A percentile compares a stretch with the other conserved stretches of the same genome.
phyloP scores from a whole-genome alignment of 495 filamentous ascomycete genomes.

The Xylaria curta region DNA sequence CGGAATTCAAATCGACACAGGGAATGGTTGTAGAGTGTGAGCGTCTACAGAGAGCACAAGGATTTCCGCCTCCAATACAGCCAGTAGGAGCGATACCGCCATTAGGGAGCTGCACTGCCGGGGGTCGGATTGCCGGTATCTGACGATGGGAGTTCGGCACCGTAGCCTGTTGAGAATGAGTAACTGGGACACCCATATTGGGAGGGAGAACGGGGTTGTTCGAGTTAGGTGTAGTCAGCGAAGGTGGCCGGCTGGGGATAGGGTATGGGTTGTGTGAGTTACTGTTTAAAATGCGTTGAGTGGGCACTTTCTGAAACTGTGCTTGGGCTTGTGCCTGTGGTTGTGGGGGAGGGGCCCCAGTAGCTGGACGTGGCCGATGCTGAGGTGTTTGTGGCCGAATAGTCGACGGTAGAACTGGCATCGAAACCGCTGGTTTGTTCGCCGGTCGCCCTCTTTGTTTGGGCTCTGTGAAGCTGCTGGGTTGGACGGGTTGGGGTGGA shows the following conservation, averaged over 20 bases:
- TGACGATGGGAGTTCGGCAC: neutral
- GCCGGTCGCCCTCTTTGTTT: neutral
- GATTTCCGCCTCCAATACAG: constrained; percentile 22
- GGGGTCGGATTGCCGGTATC: neutral
- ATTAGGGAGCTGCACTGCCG: constrained; percentile 21
- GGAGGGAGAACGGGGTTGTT: neutral
- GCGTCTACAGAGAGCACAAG: constrained; percentile 43
- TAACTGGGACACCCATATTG: neutral
- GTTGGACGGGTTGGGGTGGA: neutral
- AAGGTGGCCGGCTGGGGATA: constrained; percentile 5
- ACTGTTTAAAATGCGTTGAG: constrained; percentile 4
- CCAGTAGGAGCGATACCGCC: constrained; percentile 15
- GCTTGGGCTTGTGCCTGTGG: neutral
- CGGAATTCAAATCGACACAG: constrained; percentile 44
- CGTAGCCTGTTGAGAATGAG: neutral
- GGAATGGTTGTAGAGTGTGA: constrained; percentile 34
- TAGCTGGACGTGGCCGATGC: neutral
- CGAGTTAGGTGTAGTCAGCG: neutral
- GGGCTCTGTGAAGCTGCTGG: neutral
- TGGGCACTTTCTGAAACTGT: neutral
- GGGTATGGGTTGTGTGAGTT: neutral
- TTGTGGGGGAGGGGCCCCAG: neutral
- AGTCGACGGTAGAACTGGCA: neutral
- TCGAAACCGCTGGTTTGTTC: neutral
- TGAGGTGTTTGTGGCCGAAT: constrained; percentile 8